Evolutionary conservation across 2,329 filamentous ascomycete species (phyloP).

Genomic region (Leptosphaerulina australis): DNA sequence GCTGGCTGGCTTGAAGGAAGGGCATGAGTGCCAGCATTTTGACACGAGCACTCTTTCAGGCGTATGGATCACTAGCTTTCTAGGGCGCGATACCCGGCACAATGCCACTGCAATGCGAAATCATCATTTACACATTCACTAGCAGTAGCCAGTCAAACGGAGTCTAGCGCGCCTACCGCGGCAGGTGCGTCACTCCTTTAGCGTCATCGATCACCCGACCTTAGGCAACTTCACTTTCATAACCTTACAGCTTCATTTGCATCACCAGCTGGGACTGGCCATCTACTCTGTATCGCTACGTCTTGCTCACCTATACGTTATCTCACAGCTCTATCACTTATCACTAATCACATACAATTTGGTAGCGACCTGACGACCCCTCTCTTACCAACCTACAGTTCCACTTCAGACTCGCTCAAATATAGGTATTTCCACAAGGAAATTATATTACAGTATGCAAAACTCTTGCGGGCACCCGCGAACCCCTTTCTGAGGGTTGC

Average conservation of each 20-base stretch:
- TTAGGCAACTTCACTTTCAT: neutral
- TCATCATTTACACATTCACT: conserved; percentile 7
- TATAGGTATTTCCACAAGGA: neutral
- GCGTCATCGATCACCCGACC: conserved; percentile 11
- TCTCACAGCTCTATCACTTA: neutral
- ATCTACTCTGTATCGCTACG: neutral
- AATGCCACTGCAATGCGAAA: conserved; percentile 5
- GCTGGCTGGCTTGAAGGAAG: conserved; percentile 47
- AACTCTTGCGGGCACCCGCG: neutral
- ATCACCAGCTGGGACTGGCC: neutral
- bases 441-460: neutral
- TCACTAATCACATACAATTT: neutral
- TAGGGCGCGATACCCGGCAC: conserved; percentile 13
- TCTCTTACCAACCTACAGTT: neutral
- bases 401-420: neutral
- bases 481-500: neutral
- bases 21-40: conserved; percentile 21
- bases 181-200: conserved; percentile 15
- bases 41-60: conserved; percentile 4
- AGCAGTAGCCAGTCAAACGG: neutral
- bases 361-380: neutral
- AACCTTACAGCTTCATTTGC: neutral
- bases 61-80: conserved; percentile 4
- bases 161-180: conserved; percentile 10
- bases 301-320: neutral